Evolutionary conservation across 2,329 filamentous ascomycete genomes (phyloP).

Genomic region (Coleophoma cylindrospora): DNA sequence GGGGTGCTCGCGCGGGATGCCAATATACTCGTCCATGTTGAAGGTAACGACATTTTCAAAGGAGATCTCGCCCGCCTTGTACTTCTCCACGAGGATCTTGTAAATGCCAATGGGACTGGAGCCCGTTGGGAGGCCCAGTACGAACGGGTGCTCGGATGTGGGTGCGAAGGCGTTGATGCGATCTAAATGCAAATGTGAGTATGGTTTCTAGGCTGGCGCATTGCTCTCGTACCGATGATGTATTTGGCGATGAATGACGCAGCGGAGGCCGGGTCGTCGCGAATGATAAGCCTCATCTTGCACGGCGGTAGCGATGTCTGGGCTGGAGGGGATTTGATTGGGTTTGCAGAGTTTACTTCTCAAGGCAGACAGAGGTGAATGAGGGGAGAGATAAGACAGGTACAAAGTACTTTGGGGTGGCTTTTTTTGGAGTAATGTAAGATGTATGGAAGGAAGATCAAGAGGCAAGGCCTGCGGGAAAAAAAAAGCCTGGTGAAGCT

Average conservation of each 20-base stretch:
- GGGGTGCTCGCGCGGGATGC: conserved; percentile 74
- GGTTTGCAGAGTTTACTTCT: neutral
- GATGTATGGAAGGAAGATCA: neutral
- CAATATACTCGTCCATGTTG: conserved; percentile 93
- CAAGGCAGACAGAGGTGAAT: neutral
- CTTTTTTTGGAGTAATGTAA: neutral
- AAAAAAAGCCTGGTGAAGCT: neutral
- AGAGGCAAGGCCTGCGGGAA: neutral
- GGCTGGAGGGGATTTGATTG: neutral
- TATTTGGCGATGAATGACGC: conserved; percentile 78
- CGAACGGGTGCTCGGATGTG: conserved; percentile 68
- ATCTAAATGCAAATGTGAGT: conserved; percentile 37
- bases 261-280: conserved; percentile 63
- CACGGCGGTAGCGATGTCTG: neutral
- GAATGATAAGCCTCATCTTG: conserved; percentile 76
- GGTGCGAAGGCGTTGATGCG: conserved; percentile 75
- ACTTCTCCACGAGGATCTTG: conserved; percentile 65
- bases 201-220: neutral
- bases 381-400: neutral
- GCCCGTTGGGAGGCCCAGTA: conserved; percentile 78
- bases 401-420: neutral
- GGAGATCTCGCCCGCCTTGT: conserved; percentile 68
- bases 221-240: conserved; percentile 55
- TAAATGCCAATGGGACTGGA: conserved; percentile 78
- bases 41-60: conserved; percentile 88